Conservation (phyloP, 2,329 filamentous ascomycete species). For the Macrophomina pseudophaseolina region DNA sequence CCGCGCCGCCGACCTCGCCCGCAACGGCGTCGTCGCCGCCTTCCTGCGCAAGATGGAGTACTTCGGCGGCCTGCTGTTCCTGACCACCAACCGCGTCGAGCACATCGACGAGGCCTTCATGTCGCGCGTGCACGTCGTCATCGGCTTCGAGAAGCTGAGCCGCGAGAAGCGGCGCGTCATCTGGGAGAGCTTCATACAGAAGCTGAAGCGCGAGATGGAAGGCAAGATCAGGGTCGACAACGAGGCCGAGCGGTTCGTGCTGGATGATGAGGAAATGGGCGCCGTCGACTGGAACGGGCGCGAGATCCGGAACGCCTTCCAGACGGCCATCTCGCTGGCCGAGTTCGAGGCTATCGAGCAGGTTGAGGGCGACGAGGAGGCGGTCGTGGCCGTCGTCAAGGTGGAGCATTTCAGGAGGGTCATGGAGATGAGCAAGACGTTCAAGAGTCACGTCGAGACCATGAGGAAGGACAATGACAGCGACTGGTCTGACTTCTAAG, state of each 20-base stretch:
- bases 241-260: constrained; percentile 1
- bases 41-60: constrained; percentile 28
- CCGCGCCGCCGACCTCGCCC: constrained; percentile 51
- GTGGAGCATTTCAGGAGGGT: constrained; percentile 17
- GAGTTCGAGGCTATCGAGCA: constrained; percentile 25
- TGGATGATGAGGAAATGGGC: constrained; percentile 5
- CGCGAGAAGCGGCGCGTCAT: neutral
- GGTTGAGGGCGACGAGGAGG: neutral
- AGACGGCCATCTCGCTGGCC: constrained; percentile 33
- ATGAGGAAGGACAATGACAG: constrained; percentile 16
- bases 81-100: constrained; percentile 43
- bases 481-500: constrained; percentile 22
- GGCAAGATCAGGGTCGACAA: constrained; percentile 7
- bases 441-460: constrained; percentile 16
- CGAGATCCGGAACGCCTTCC: constrained; percentile 34
- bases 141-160: constrained; percentile 30
- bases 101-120: constrained; percentile 34
- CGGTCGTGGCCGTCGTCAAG: neutral
- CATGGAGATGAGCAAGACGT: constrained; percentile 21
- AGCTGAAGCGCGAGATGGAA: constrained; percentile 13
- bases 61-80: constrained; percentile 38
- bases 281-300: constrained; percentile 30
- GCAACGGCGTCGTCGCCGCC: constrained; percentile 51
- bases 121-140: constrained; percentile 25
- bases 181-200: constrained; percentile 18